Conservation (phyloP, 345 rosid genomes). For the Salix udensis region DNA sequence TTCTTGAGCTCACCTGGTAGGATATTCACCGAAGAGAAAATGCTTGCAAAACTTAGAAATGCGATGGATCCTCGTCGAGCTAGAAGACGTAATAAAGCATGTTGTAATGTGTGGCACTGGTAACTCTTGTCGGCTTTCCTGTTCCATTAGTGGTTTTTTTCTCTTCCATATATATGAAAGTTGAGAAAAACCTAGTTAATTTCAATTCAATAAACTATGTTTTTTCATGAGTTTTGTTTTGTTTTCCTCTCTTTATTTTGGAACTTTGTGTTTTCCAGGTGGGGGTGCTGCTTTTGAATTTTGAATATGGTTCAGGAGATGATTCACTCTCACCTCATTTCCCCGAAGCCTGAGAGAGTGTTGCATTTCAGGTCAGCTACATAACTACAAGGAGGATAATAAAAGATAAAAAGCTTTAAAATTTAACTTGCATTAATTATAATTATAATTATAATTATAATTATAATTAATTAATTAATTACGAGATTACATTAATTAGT, state of each 20-base stretch:
- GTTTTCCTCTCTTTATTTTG: not conserved
- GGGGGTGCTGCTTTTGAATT: slow-evolving; percentile 15
- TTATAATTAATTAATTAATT: too few species aligned
- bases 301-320: not conserved
- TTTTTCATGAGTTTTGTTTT: not conserved
- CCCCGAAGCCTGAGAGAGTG: not conserved
- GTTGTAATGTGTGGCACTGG: slow-evolving; percentile 18
- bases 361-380: slow-evolving; percentile 1
- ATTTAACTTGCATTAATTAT: not conserved
- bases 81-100: slow-evolving; percentile 18
- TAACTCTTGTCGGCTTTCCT: slow-evolving; percentile 1
- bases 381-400: not conserved
- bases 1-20: slow-evolving; percentile 54
- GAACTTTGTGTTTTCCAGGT: slow-evolving; percentile 2
- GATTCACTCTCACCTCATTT: not conserved
- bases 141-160: not conserved
- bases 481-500: too few species aligned
- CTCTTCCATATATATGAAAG: too few species aligned
- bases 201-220: not conserved
- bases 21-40: slow-evolving; percentile 53
- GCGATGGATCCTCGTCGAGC: slow-evolving; percentile 26
- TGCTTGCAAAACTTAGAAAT: slow-evolving; percentile 46
- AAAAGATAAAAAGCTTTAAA: not conserved
- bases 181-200: not conserved
- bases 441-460: not conserved